A percentile compares a stretch with the other conserved stretches of the same genome.
Conservation (phyloP, 768 basidiomycete species). For the Leucocoprinus leucothites region DNA sequence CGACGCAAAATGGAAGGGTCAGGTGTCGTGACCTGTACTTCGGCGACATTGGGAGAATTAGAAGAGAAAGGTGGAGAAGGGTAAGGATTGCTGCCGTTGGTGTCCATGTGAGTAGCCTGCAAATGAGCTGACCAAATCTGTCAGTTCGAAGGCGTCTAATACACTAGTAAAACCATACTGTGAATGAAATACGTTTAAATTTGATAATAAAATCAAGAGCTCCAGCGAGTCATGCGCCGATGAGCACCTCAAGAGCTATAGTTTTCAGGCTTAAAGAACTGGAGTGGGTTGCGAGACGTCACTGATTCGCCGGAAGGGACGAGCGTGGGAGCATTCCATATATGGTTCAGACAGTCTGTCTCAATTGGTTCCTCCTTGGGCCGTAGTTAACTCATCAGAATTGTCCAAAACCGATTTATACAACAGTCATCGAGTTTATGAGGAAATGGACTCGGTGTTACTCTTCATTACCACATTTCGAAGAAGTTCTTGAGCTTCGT, state of each 20-base stretch:
- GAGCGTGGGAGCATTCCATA: no score
- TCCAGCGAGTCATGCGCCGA: neutral
- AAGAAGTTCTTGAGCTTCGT: neutral
- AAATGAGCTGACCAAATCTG: conserved; percentile 7
- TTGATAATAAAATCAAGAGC: neutral
- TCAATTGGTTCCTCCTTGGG: no score
- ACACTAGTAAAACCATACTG: neutral
- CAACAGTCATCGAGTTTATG: no score
- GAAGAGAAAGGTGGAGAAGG: conserved; percentile 27
- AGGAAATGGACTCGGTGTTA: no score
- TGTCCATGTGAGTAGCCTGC: conserved; percentile 8
- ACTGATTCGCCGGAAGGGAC: no score
- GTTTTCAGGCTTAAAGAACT: neutral
- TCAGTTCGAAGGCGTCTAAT: neutral
- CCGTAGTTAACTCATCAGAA: no score
- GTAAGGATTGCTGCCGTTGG: conserved; percentile 26
- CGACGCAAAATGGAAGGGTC: conserved; percentile 7
- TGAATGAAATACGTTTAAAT: neutral
- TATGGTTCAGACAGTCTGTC: no score
- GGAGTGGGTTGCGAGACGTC: no score
- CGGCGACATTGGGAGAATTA: conserved; percentile 17
- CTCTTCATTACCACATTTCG: no score
- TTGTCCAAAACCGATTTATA: no score
- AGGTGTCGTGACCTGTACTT: neutral
- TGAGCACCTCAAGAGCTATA: no score